Conservation (phyloP, 1,284 basidiomycete species). For the Ganoderma multipileum region DNA sequence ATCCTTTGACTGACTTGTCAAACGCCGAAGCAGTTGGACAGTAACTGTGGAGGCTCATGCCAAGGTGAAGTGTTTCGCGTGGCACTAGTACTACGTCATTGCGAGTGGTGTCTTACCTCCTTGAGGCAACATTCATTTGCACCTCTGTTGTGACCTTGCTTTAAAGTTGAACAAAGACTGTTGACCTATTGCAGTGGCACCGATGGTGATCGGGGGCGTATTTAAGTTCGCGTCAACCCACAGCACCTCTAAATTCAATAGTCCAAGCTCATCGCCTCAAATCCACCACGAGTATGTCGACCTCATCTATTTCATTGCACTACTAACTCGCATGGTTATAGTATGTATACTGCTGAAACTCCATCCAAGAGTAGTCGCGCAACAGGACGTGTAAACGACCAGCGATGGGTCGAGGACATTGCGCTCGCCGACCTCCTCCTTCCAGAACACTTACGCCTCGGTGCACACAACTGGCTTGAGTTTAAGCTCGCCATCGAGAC, state of each 20-base stretch:
- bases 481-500: constrained; percentile 26
- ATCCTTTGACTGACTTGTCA: background rate
- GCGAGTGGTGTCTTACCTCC: background rate
- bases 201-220: background rate
- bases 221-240: background rate
- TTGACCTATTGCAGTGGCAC: background rate
- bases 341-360: background rate
- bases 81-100: background rate
- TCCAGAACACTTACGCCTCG: constrained; percentile 18
- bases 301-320: background rate
- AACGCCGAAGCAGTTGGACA: background rate
- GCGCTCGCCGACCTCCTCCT: constrained; percentile 16
- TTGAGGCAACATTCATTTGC: background rate
- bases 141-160: background rate
- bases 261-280: background rate
- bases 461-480: constrained; percentile 24
- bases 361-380: background rate
- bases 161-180: background rate
- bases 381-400: background rate
- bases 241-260: background rate
- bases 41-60: background rate
- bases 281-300: background rate
- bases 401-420: background rate
- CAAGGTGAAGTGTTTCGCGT: background rate
- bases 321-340: background rate